Evolutionary conservation across 2,329 filamentous ascomycete genomes (phyloP).

Genomic region (Verticillium klebahnii): DNA sequence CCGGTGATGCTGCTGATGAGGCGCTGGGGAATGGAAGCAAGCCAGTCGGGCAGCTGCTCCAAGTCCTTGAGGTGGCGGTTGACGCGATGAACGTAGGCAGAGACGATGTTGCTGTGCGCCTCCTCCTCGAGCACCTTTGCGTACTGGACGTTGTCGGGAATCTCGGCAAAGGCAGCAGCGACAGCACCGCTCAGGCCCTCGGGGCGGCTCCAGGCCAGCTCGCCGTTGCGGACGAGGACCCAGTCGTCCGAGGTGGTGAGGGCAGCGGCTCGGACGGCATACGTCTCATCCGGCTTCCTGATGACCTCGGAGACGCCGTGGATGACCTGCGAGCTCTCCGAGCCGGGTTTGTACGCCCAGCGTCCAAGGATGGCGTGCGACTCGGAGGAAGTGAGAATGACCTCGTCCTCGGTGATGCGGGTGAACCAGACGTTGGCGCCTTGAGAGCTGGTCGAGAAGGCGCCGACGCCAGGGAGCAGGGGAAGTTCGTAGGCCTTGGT

Average conservation of each 20-base stretch:
- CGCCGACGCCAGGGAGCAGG: slow-evolving; percentile 62
- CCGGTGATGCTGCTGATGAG: slow-evolving; percentile 63
- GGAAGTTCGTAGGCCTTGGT: slow-evolving; percentile 79
- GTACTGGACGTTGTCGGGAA: slow-evolving; percentile 67
- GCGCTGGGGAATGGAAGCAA: slow-evolving; percentile 64
- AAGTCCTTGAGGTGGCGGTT: slow-evolving; percentile 78
- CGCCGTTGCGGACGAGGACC: slow-evolving; percentile 79
- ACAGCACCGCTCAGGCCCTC: slow-evolving; percentile 80
- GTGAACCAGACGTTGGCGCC: slow-evolving; percentile 87
- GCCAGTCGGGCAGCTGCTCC: slow-evolving; percentile 67
- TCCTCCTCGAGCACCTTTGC: slow-evolving; percentile 81
- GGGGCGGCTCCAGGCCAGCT: slow-evolving; percentile 71
- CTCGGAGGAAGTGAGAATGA: slow-evolving; percentile 68
- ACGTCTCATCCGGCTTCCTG: slow-evolving; percentile 60
- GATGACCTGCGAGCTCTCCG: slow-evolving; percentile 42
- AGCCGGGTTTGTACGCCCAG: slow-evolving; percentile 56
- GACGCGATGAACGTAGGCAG: slow-evolving; percentile 85
- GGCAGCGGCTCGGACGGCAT: slow-evolving; percentile 73
- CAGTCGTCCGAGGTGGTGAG: slow-evolving; percentile 68
- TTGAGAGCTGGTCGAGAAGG: slow-evolving; percentile 73
- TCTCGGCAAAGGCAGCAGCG: slow-evolving; percentile 75
- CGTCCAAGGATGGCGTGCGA: slow-evolving; percentile 72
- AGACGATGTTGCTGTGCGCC: slow-evolving; percentile 71
- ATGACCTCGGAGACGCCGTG: slow-evolving; percentile 81
- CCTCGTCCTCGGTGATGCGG: slow-evolving; percentile 70